Evolutionary conservation across 208 protist species (phyloP), one percentile per base, ranked within the genome.

Genomic region (Trypanosoma scelopori): DNA sequence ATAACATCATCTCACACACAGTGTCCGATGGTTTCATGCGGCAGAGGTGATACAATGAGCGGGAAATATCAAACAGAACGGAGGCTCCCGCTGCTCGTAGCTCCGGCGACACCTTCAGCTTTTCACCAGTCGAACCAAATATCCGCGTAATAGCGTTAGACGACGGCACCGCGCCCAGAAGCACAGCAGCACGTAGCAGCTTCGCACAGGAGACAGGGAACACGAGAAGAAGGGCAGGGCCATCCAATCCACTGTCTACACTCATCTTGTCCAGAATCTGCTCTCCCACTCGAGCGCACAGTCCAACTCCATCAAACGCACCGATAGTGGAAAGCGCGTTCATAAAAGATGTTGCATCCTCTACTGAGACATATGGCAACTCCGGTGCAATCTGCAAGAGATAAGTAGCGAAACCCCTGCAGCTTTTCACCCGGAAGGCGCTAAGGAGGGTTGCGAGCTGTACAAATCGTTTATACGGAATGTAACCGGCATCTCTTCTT

Each of bases 1-100:
- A 89, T 35, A 92, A 22, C 25, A 61, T 51, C 56, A 47, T 46
- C 35, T 74, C 57, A 53, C 43, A 59, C 13, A 0, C 35, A 3
- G 11, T 49, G 25, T 65, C 67, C 25, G 28, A 1, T 20, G 47
- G 16, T 15, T 76, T 76, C 32, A 80, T 55, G 16, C 70, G 75
- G 12, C 63, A 62, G 50, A 92, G 84, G 63, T 91, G 77, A 2
- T 74, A 56, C 7, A 93, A 58, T 18, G 85, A 81, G 35, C 90
- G 79, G 2, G 82, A 76, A 15, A 92, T 52, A 42, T 92, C 90
- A 46, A 93, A 93, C 7, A 93, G 42, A 11, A 91, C 65, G 12
- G 72, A 58, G 16, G 70, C 79, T 15, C 81, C 82, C 37, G 48
- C 65, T n/a, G 41, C 56, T 28, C 32, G 52, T 35, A 76, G 53